Evolutionary conservation across 257 asterid genomes (phyloP), one percentile per base, ranked within the genome.

Genomic region (Lycium ferocissimum): DNA sequence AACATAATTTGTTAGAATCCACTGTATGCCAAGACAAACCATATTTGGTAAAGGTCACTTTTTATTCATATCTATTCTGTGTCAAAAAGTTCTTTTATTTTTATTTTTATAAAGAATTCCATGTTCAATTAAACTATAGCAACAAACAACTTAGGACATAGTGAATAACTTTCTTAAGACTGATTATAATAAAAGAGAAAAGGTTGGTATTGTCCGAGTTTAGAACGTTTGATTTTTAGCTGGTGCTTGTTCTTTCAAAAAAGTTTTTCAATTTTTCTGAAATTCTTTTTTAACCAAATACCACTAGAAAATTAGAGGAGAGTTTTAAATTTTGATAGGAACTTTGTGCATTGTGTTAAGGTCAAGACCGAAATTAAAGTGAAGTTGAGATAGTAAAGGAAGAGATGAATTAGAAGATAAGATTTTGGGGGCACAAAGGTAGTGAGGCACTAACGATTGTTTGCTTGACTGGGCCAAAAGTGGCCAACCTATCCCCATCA

Each of bases 351-450:
- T 35, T 35, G 9, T 13, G 75, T 35, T 7, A 6, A 35, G 49
- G 75, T 67, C 65, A 67, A 67, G 12, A 14, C 9, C 7, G 6
- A 69, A 7, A 69, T 69, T 5, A 37, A 14, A 69, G 11, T 13
- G 22, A 6, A 73, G 6, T 9, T 75, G 18, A 0, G 43, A 73
- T 10, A n/a, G 40, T 38, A 73, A 73, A 70, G 7, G n/a, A 65
- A 65, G 72, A 65, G 43, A 65, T 8, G 37, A 75, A 75, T 53
- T 51, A 76, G 45, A 76, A 76, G 82, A 51, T 76, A 26, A 51
- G 82, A 51, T 7, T 76, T 26, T 26, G 82, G 63, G 63, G 62
- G 63, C 47, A 76, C 26, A 20, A 22, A 51, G 81, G 40, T 22
- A 51, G 9, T 51, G 15, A 51, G 20, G 47, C 63, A 70, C 43